A percentile compares a stretch with the other conserved stretches of the same genome.
Conservation (phyloP, 345 rosid species). For the Eutrema heterophyllum region DNA sequence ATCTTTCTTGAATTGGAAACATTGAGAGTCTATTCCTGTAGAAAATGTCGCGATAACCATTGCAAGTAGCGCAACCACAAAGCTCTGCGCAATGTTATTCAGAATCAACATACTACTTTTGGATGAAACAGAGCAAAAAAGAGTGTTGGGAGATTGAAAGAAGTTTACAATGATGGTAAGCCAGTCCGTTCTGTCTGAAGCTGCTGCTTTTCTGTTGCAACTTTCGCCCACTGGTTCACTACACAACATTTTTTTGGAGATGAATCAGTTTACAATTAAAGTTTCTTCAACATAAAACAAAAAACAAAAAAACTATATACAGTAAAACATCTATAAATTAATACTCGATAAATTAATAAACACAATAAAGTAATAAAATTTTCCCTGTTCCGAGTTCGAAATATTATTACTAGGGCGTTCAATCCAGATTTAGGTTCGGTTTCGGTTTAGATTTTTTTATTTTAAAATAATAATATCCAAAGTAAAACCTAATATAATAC, state of each 20-base stretch:
- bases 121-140: neutral
- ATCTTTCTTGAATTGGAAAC: conserved; percentile 70
- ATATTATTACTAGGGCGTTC: too few relatives aligned
- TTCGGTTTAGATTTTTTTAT: too few relatives aligned
- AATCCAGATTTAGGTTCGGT: too few relatives aligned
- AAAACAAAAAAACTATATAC: too few relatives aligned
- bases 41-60: conserved; percentile 96
- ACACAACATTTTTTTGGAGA: conserved; percentile 16
- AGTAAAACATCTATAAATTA: too few relatives aligned
- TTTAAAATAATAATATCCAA: too few relatives aligned
- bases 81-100: conserved; percentile 51
- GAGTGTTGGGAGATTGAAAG: neutral
- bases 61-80: conserved; percentile 72
- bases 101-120: neutral
- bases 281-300: neutral
- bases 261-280: neutral
- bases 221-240: conserved; percentile 92
- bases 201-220: conserved; percentile 83
- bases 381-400: too few relatives aligned
- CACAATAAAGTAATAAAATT: too few relatives aligned
- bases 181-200: conserved; percentile 86
- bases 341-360: too few relatives aligned
- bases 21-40: conserved; percentile 89
- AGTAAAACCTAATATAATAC: too few relatives aligned
- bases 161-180: conserved; percentile 79